These are phyloP conservation scores for Tylopilus sp. DNA, from an alignment of 768 basidiomycete species.

Conservation along the genomic window DNA sequence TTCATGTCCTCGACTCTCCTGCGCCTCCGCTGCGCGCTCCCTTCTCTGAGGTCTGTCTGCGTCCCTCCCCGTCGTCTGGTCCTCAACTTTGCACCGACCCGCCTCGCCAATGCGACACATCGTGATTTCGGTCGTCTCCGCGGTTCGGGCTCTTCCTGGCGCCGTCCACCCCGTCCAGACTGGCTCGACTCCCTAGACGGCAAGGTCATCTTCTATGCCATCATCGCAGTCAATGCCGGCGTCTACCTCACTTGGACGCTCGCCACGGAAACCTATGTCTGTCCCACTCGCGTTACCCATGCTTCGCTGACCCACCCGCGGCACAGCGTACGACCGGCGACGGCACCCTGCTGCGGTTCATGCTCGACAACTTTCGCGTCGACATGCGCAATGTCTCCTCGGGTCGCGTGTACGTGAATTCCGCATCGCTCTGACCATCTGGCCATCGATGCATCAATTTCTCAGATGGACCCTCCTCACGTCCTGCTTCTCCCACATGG, in stretches of 20 bases:
- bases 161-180: slow-evolving; percentile 27
- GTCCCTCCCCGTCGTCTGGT: slow-evolving; percentile 7
- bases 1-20: slow-evolving; percentile 5
- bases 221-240: slow-evolving; percentile 59
- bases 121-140: slow-evolving; percentile 10
- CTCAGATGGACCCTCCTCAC: slow-evolving; percentile 74
- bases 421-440: background rate
- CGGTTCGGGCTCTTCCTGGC: slow-evolving; percentile 22
- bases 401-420: slow-evolving; percentile 59
- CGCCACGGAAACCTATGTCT: slow-evolving; percentile 32
- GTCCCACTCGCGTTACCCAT: slow-evolving; percentile 24
- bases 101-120: slow-evolving; percentile 22
- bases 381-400: slow-evolving; percentile 56
- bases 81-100: slow-evolving; percentile 18
- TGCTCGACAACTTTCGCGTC: slow-evolving; percentile 62
- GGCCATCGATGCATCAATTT: background rate
- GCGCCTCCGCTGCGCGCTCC: slow-evolving; percentile 5
- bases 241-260: slow-evolving; percentile 60
- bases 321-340: slow-evolving; percentile 39
- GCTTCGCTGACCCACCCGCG: background rate
- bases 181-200: slow-evolving; percentile 52
- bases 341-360: slow-evolving; percentile 39
- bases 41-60: background rate
- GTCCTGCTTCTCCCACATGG: slow-evolving; percentile 66
- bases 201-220: slow-evolving; percentile 54